Conservation (phyloP, 2,329 filamentous ascomycete genomes). For the Calonectria ilicicola region DNA sequence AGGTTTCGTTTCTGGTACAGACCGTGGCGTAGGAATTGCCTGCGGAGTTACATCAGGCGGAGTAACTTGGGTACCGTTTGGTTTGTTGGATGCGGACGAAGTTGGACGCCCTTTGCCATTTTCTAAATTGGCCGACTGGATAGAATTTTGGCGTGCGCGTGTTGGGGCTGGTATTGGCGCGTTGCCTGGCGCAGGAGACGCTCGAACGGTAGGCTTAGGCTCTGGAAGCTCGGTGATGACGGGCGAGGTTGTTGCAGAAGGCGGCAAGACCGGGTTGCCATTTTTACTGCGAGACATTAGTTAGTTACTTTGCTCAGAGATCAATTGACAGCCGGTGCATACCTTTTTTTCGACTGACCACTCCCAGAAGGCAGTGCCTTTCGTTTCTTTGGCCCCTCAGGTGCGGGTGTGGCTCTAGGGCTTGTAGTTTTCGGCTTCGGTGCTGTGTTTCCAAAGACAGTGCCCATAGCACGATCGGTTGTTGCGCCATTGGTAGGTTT, state of each 20-base stretch:
- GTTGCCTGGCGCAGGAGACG: slow-evolving; percentile 70
- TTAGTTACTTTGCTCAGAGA: slow-evolving; percentile 25
- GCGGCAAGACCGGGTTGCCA: slow-evolving; percentile 67
- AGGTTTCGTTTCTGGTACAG: slow-evolving; percentile 59
- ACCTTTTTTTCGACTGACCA: slow-evolving; percentile 84
- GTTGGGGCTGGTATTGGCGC: slow-evolving; percentile 74
- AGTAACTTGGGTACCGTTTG: slow-evolving; percentile 61
- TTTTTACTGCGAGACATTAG: slow-evolving; percentile 46
- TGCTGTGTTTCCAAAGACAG: slow-evolving; percentile 61
- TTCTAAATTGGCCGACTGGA: slow-evolving; percentile 67
- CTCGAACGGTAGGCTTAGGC: slow-evolving; percentile 60
- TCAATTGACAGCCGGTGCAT: slow-evolving; percentile 46
- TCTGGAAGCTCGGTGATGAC: slow-evolving; percentile 78
- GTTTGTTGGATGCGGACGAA: slow-evolving; percentile 72
- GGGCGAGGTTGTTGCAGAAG: slow-evolving; percentile 81
- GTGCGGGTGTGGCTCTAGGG: slow-evolving; percentile 75
- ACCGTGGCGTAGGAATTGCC: slow-evolving; percentile 44
- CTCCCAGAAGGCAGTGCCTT: slow-evolving; percentile 75
- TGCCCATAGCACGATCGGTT: slow-evolving; percentile 78
- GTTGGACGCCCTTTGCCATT: slow-evolving; percentile 65
- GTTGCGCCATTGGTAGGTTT: slow-evolving; percentile 66
- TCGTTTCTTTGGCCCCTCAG: slow-evolving; percentile 78
- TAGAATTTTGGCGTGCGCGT: slow-evolving; percentile 81
- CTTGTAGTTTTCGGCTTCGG: slow-evolving; percentile 72
- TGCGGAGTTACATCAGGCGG: slow-evolving; percentile 51